Evolutionary conservation across 371 early-diverging fungal species (phyloP), one percentile per base, ranked within the genome.

Genomic region (Apophysomyces variabilis): DNA sequence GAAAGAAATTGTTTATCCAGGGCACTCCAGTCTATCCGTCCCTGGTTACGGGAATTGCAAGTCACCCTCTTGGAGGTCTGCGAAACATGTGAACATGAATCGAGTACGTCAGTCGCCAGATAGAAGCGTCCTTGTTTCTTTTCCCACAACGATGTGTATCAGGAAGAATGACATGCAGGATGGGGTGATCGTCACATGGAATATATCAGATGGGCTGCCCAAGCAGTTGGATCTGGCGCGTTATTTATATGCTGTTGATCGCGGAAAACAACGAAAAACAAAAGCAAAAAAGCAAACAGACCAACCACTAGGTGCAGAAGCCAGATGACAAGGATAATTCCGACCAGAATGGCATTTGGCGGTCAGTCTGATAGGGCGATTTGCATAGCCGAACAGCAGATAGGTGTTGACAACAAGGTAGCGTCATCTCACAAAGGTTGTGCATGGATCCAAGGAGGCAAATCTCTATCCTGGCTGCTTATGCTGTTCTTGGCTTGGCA

Each of bases 371-470:
- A 5, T n/a, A 21, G n/a, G 35, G 6, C 9, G 21, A 26, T 3
- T 9, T 50, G 54, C 54, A 50, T 50, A 50, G 4, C 54, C 54
- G 54, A 50, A 50, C 54, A 50, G 21, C 21, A 50, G 21, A 9
- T 26, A 50, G n/a, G 21, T 50, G 21, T 50, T 50, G 54, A 50
- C 54, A 50, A 50, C 47, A 50, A 21, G 11, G 7, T 50, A 21
- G 54, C 54, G 54, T 50, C 54, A 50, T 50, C 21, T 50, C 16
- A 21, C 54, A 50, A 16, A 26, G 54, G 21, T 26, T 50, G 4
- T 50, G 54, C 54, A 50, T 50, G 21, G 54, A 50, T n/a, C n/a
- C 16, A 47, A 16, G n/a, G 21, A 21, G 54, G 54, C 13, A 50
- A 50, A 50, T 50, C 54, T 50, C 21, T 21, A 21, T 50, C 16